Evolutionary conservation across 2,329 filamentous ascomycete genomes (phyloP).

Genomic region (Aureobasidium subglaciale): DNA sequence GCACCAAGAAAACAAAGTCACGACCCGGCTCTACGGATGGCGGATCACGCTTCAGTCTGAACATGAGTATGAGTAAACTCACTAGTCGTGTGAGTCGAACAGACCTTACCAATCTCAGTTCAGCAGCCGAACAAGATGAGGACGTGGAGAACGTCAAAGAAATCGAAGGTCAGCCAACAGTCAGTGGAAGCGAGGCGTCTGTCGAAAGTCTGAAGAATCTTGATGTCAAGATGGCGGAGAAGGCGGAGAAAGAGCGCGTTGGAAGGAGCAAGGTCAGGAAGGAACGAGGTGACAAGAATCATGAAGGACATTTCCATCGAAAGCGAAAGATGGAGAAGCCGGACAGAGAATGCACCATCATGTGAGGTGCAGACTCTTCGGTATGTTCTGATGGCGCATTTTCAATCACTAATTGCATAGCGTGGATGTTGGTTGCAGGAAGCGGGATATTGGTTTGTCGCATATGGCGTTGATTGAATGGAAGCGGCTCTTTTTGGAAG

Average conservation of each 20-base stretch:
- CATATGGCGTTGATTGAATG: neutral
- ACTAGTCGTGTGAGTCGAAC: slow-evolving; percentile 12
- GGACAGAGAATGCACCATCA: slow-evolving; percentile 17
- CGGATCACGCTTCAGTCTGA: slow-evolving; percentile 34
- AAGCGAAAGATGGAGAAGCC: slow-evolving; percentile 18
- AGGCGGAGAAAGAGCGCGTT: neutral
- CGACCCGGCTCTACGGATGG: slow-evolving; percentile 28
- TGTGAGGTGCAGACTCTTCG: slow-evolving; percentile 11
- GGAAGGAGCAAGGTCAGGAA: slow-evolving; percentile 14
- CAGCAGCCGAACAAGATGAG: slow-evolving; percentile 4
- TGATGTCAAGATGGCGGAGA: slow-evolving; percentile 10
- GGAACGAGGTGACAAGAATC: neutral
- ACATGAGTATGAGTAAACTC: slow-evolving; percentile 34
- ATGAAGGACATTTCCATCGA: slow-evolving; percentile 13
- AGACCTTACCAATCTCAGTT: slow-evolving; percentile 3
- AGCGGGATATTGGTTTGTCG: neutral
- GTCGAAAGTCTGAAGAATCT: slow-evolving; percentile 13
- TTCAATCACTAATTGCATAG: slow-evolving; percentile 10
- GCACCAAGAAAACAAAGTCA: slow-evolving; percentile 29
- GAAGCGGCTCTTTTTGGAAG: neutral
- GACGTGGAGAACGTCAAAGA: neutral
- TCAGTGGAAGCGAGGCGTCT: slow-evolving; percentile 10
- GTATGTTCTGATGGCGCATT: neutral
- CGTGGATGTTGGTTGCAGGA: neutral
- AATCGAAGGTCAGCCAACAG: neutral